Evolutionary conservation across 371 early-diverging fungal species (phyloP), one percentile per base, ranked within the genome.

Genomic region (Zancudomyces culisetae): DNA sequence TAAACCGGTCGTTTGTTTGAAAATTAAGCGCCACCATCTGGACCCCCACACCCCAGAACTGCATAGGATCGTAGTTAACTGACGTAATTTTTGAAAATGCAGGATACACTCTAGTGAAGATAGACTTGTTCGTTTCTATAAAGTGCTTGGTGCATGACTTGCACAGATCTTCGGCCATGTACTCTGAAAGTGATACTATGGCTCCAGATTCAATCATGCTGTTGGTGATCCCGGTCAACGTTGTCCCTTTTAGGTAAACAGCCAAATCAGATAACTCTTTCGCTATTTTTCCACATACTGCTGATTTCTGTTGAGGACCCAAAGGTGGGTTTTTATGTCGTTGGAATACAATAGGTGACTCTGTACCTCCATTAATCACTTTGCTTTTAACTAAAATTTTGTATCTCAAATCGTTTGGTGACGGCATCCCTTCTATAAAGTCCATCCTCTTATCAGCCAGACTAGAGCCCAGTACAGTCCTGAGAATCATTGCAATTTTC

Each of bases 21-120:
- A 71, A 83, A 66, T 89, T 89, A 55, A 89, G 60, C 0, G 90
- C 88, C 2, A 86, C 90, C 69, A 89, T 65, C 64, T 88, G 88
- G 28, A 68, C 69, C 1, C 88, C 90, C 2, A 62, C 65, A 3
- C 64, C 64, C 90, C 90, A 89, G 56, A 80, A 76, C 3, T 70
- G 66, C 23, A 80, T 63, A 0, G 90, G 90, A 57, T 85, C 80
- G 55, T 70, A 79, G 63, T 89, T 89, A 42, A 78, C 70, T 19
- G 81, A 81, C 48, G 66, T 76, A 51, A 89, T 63, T 19, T 85
- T 72, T 53, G 76, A 70, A 15, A 76, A 75, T 18, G 73, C 70
- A 27, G 90, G 90, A 55, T 87, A 89, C 4, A 83, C 68, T 13
- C 90, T 70, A 0, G 77, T 69, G 50, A 87, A 60, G 53, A 68